A percentile compares a stretch with the other conserved stretches of the same genome.
phyloP scores from a whole-genome alignment of 805 yeast genomes.

The Sugiyamaella mastotermitis region DNA sequence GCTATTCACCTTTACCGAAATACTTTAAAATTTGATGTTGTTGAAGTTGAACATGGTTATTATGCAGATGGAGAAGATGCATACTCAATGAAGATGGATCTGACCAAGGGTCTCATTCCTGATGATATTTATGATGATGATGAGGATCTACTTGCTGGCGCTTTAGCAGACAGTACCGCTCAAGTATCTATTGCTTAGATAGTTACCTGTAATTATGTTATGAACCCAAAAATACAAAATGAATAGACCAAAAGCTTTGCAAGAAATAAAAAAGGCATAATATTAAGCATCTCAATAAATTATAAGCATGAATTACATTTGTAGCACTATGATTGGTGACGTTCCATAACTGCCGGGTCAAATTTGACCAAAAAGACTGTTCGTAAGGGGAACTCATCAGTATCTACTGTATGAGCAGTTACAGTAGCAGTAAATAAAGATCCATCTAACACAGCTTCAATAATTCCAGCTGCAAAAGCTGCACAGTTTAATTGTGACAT shows the following conservation, averaged over 20 bases:
- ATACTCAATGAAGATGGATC: slow-evolving; percentile 78
- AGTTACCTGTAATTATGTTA: too few relatives aligned
- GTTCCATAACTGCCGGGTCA: slow-evolving; percentile 31
- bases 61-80: slow-evolving; percentile 98
- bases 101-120: slow-evolving; percentile 28
- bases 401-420: slow-evolving; percentile 74
- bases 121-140: slow-evolving; percentile 22
- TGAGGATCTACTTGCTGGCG: slow-evolving; percentile 21
- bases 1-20: slow-evolving; percentile 89
- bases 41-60: slow-evolving; percentile 77
- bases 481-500: slow-evolving; percentile 71
- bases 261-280: too few relatives aligned
- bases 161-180: slow-evolving; percentile 9
- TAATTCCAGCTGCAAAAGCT: slow-evolving; percentile 78
- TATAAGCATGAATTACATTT: too few relatives aligned
- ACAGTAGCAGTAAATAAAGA: slow-evolving; percentile 69
- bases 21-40: slow-evolving; percentile 75
- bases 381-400: slow-evolving; percentile 50
- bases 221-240: too few relatives aligned
- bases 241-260: too few relatives aligned
- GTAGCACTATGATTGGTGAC: too few relatives aligned
- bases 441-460: slow-evolving; percentile 75
- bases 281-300: too few relatives aligned
- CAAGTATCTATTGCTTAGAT: too few relatives aligned
- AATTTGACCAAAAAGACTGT: slow-evolving; percentile 76